Base-by-base conservation (phyloP, 2,329 filamentous ascomycete species). In the Cadophora gregata region DNA sequence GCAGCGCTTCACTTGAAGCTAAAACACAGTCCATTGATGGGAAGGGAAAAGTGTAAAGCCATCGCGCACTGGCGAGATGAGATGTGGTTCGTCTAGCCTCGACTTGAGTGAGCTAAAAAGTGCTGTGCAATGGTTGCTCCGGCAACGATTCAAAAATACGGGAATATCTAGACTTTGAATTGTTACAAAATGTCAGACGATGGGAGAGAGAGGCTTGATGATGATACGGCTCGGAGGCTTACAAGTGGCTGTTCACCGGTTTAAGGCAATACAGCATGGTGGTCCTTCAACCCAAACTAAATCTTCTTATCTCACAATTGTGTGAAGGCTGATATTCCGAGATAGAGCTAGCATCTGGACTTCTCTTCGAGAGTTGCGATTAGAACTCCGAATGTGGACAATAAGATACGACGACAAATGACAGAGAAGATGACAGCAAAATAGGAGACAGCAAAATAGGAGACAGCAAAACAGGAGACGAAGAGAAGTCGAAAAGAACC, bases 31-130 rank as follows among this genome's bases (percentile, higher is more conserved):
- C 14, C 8, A 9, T 16, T 19, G n/a, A 25, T 38, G 10, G 19
- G 55, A 42, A 38, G 9, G 55, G 55, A 12, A 58, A 58, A 38
- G 55, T 58, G 31, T 58, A 21, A 58, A 58, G 55, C 55, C 21
- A 38, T 58, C 55, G 33, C 31, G 31, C 21, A 42, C 55, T 38
- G 31, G 31, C 21, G 21, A 58, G n/a, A 38, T 58, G 31, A 58
- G 24, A 8, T 25, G 31, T 58, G 21, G 55, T 25, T 58, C 10
- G 21, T 58, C 24, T 58, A 38, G 55, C 4, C 33, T 58, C 14
- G 7, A 36, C 25, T 24, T 25, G 31, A 25, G 16, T n/a, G 12
- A 27, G 31, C 31, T 36, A 38, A 58, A 21, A 58, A n/a, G 6
- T 53, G 50, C 4, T 9, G 25, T 29, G 50, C 2, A n/a, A 25